A percentile compares a stretch with the other conserved stretches of the same genome.
phyloP scores from a whole-genome alignment of 192 early-diverging fungal species.

The Backusella parvicylindrica region DNA sequence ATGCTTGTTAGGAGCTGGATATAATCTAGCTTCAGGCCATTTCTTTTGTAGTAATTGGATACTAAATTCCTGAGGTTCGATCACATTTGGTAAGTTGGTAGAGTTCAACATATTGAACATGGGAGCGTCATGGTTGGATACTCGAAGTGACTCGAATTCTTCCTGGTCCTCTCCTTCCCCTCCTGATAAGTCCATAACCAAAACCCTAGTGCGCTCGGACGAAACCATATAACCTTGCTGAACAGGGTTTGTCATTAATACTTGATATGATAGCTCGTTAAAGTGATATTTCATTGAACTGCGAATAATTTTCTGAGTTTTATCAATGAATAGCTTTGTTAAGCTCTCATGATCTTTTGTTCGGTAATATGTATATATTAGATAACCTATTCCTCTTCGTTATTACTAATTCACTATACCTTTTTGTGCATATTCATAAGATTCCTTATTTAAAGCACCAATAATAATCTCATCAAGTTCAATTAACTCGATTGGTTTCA shows the following conservation, averaged over 20 bases:
- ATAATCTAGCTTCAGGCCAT: conserved; percentile 39
- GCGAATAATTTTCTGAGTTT: conserved; percentile 37
- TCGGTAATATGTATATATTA: conserved; percentile 29
- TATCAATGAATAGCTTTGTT: conserved; percentile 3
- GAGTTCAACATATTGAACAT: conserved; percentile 2
- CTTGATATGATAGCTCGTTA: conserved; percentile 30
- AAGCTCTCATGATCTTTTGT: conserved; percentile 5
- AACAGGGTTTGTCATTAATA: conserved; percentile 62
- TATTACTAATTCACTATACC: conserved; percentile 25
- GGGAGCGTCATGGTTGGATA: background rate
- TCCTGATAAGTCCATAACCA: conserved; percentile 37
- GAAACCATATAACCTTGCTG: conserved; percentile 56
- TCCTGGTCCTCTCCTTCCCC: conserved; percentile 1
- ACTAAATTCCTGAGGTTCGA: conserved; percentile 26
- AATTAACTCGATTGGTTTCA: conserved; percentile 43
- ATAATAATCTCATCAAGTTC: conserved; percentile 62
- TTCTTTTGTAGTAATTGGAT: conserved; percentile 31
- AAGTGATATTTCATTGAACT: conserved; percentile 33
- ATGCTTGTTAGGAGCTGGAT: conserved; percentile 40
- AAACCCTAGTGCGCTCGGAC: conserved; percentile 47
- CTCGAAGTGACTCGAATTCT: background rate
- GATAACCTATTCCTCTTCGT: conserved; percentile 25
- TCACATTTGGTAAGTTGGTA: background rate
- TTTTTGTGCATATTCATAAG: conserved; percentile 45
- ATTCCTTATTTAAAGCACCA: conserved; percentile 48